Evolutionary conservation across 805 yeast genomes (phyloP), one percentile per base, ranked within the genome.

Genomic region (Yarrowia sp.): DNA sequence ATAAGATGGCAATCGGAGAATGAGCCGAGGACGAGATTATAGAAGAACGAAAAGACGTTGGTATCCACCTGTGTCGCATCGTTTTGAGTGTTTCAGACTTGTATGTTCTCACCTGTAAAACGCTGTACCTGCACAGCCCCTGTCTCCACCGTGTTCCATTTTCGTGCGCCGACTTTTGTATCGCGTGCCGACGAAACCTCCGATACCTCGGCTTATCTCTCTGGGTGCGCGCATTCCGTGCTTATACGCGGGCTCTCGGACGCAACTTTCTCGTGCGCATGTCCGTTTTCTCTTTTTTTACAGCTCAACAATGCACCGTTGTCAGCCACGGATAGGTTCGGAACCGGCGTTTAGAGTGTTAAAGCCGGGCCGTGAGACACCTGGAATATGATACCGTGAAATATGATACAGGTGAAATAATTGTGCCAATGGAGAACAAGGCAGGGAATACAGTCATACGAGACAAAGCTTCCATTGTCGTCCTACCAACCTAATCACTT

Each of bases 181-280:
- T 9, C 7, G 89, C 86, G 52, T 92, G 58, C 58, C 58, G 58
- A 52, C 38, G 12, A 11, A 36, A 36, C 43, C 43, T 52, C 58
- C 58, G 56, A 36, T 52, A 52, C 58, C 58, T 52, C 58, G 58
- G 58, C 58, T 52, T 52, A 52, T 52, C 58, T 52, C 9, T 52
- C 10, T 16, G 42, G 16, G 41, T 52, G 58, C 58, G 56, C 42
- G 58, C 58, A 52, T 52, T 52, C 58, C 16, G 58, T 52, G 58
- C 58, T n/a, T 52, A 52, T 52, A 52, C 58, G 58, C 42, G 15
- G 55, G 55, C 41, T 50, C 55, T 35, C 8, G 12, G 36, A 48
- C 36, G 52, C 52, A 48, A 26, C 36, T 48, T 26, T 36, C 12
- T 36, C 12, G 9, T 48, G 15, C 35, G 35, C 15, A 16, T n/a